phyloP scores from a whole-genome alignment of 2,329 filamentous ascomycete species.

The Xylaria hypoxylon region DNA sequence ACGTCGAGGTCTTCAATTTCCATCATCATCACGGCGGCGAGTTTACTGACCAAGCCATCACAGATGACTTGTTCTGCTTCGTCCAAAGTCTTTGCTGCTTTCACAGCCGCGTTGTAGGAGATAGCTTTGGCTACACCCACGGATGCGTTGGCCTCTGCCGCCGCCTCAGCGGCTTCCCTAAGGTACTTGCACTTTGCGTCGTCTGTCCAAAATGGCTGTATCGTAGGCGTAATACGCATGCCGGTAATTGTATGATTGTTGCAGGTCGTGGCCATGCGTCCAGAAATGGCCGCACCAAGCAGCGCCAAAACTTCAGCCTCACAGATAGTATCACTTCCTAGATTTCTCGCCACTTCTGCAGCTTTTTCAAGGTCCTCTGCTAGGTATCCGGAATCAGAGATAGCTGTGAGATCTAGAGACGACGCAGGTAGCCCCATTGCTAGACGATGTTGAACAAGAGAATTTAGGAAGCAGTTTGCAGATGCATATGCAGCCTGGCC shows the following conservation, averaged over 20 bases:
- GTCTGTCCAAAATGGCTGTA: conserved; percentile 64
- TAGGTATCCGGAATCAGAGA: conserved; percentile 63
- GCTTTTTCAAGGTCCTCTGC: conserved; percentile 59
- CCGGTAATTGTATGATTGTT: conserved; percentile 66
- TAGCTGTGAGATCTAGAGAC: conserved; percentile 64
- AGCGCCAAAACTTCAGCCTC: conserved; percentile 67
- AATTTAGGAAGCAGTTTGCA: conserved; percentile 61
- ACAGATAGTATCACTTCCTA: conserved; percentile 62
- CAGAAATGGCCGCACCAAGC: conserved; percentile 62
- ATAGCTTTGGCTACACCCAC: conserved; percentile 48
- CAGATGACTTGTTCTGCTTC: conserved; percentile 61
- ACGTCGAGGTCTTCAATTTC: conserved; percentile 62
- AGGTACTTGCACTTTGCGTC: conserved; percentile 67
- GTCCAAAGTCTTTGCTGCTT: conserved; percentile 56
- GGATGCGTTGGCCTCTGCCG: conserved; percentile 51
- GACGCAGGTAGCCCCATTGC: conserved; percentile 57
- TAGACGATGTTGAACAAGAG: conserved; percentile 56
- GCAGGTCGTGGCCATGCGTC: conserved; percentile 56
- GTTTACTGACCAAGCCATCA: conserved; percentile 60
- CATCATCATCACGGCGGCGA: conserved; percentile 62
- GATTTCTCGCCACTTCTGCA: conserved; percentile 61
- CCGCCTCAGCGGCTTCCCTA: conserved; percentile 55
- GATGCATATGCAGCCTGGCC: conserved; percentile 66
- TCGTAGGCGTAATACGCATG: conserved; percentile 60
- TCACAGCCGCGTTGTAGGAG: conserved; percentile 59